Conservation (phyloP, 768 basidiomycete genomes). For the Mycena crocata region DNA sequence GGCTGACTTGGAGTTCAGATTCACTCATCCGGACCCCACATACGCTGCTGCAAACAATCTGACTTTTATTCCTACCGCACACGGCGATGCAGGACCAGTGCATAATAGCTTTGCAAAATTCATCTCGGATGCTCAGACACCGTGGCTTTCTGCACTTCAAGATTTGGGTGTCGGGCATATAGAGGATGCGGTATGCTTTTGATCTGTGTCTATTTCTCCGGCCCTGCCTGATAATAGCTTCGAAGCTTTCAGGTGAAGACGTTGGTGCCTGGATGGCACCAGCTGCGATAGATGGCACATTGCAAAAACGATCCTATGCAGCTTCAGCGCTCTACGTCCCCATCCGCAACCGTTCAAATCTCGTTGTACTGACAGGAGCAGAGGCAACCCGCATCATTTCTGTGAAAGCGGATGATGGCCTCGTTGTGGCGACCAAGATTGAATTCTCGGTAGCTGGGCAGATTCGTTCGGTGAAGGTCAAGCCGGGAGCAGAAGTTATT, state of each 20-base stretch:
- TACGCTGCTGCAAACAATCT: conserved; percentile 19
- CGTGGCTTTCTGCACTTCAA: conserved; percentile 17
- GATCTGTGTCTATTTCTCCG: not conserved
- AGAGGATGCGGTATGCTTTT: conserved; percentile 17
- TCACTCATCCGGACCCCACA: conserved; percentile 17
- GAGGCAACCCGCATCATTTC: conserved; percentile 9
- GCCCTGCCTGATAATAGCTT: not conserved
- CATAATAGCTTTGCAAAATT: conserved; percentile 24
- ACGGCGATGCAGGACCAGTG: conserved; percentile 2
- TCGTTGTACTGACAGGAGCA: conserved; percentile 40
- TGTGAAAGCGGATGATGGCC: not conserved
- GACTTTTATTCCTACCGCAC: conserved; percentile 15
- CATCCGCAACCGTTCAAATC: conserved; percentile 38
- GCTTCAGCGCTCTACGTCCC: conserved; percentile 35
- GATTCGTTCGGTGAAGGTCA: not conserved
- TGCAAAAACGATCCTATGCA: conserved; percentile 13
- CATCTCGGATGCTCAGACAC: conserved; percentile 21
- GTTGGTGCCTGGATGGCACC: conserved; percentile 26
- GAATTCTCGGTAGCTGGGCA: not conserved
- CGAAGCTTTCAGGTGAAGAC: conserved; percentile 20
- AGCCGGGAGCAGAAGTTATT: conserved; percentile 52
- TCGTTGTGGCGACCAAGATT: conserved; percentile 3
- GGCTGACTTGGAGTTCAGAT: not conserved
- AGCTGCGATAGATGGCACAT: conserved; percentile 4
- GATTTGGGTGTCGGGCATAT: conserved; percentile 12